Base-by-base conservation (phyloP, 2,329 filamentous ascomycete species). In the Parafenestella ontariensis region DNA sequence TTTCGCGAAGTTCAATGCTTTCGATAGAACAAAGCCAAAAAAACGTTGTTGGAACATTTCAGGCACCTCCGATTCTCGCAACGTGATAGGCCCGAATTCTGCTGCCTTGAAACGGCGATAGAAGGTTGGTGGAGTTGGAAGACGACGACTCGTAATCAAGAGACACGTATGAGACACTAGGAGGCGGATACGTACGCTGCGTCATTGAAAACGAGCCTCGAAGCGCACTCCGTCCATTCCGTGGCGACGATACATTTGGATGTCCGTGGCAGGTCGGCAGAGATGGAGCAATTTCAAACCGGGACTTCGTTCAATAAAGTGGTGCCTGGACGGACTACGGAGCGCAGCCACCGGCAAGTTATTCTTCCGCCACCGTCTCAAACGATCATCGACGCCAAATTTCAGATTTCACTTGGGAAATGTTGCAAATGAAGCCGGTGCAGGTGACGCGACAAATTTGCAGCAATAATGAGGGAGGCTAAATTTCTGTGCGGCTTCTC, bases 31-130 rank as follows among this genome's bases (percentile, higher is more conserved):
- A 34, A 10, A 13, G 17, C 21, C 24, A 28, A 18, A 29, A 15
- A 18, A 15, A 24, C 5, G 41, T 18, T 18, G 23, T 43, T 43
- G 41, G 23, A 43, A n/a, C n/a, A 29, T 54, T 52, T 52, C 58
- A 72, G 64, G 68, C 68, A 69, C 49, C 60, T 31, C 44, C 43
- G 34, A 65, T 69, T 63, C 33, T 46, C 18, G 49, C 17, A 36
- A 52, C 49, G 20, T 61, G 56, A 71, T 70, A 63, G 63, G 69
- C 53, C 58, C 18, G 58, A 62, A 71, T 64, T 60, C 57, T 59
- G 66, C 46, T 71, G 69, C 68, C 68, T 72, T 64, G 62, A 63
- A 64, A 62, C 54, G 58, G 49, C 50, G 51, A 59, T 49, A 52
- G 61, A 48, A 53, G 51, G 45, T 36, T 46, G 49, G 58, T 59